Base-by-base conservation (phyloP, 768 basidiomycete genomes). In the Russula earlei region DNA sequence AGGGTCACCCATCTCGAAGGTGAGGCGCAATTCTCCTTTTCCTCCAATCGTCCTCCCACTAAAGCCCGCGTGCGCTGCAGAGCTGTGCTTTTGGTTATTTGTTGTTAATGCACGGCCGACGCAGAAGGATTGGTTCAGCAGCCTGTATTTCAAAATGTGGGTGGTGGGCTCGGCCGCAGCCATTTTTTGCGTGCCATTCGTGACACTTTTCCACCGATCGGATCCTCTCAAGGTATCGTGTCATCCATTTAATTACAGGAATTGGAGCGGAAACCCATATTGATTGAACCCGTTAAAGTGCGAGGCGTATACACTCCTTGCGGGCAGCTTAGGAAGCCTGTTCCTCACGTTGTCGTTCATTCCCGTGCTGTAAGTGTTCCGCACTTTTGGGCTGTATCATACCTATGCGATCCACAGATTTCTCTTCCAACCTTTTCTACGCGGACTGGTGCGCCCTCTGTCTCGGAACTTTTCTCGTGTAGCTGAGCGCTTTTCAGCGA, bases 31-130 rank as follows among this genome's bases (percentile, higher is more conserved):
- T 34, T 31, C 20, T 14, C 36, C 29, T 10, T 3, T 17, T 31
- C 37, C 33, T 24, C 29, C 43, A 45, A 40, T 4, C 5, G 9
- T n/a, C 19, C 49, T 4, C 24, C 25, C 24, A 34, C 43, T 47
- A 19, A 49, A 27, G 8, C 47, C 6, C 43, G 22, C 27, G 5
- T 46, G 8, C 20, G 19, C n/a, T 22, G 9, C 55, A 89, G 89
- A 92, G 63, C 74, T 91, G 0, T 91, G 87, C 63, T 92, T 92
- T 67, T 91, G 90, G 89, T 70, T 91, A 12, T 92, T 88, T 71
- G 78, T 92, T 36, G 73, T 91, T 47, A 85, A 85, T 54, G 73
- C 84, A 0, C 73, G 77, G 19, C 74, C 81, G 0, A 67, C 69
- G 1, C 79, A 84, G 36, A 44, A 17, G 63, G 77, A 87, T 63